These are phyloP conservation scores for Micromonas pusilla DNA, from an alignment of 139 green algal species.

Conservation along the genomic window DNA sequence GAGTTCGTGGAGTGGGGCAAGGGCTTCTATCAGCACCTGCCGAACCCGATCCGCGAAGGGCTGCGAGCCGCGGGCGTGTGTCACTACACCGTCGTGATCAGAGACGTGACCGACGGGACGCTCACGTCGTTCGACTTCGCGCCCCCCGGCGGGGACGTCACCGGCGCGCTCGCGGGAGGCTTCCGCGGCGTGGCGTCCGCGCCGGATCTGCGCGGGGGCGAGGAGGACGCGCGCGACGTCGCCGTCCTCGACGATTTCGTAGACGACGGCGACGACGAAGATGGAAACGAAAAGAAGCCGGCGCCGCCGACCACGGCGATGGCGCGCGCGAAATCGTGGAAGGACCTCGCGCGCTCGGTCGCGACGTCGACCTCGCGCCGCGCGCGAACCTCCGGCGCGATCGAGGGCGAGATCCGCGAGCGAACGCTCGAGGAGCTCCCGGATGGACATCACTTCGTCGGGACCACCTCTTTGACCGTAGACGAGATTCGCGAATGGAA, in stretches of 20 bases:
- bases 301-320: no score
- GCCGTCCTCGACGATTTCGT: no score
- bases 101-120: not conserved
- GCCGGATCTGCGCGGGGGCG: no score
- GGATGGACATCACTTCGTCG: not conserved
- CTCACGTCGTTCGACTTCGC: slow-evolving; percentile 7
- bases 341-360: not conserved
- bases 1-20: slow-evolving; percentile 8
- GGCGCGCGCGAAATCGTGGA: not conserved
- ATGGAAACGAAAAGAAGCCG: no score
- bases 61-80: not conserved
- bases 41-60: not conserved
- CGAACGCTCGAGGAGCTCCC: not conserved
- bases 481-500: slow-evolving; percentile 8
- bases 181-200: not conserved
- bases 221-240: no score
- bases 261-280: no score
- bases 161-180: not conserved
- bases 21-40: not conserved
- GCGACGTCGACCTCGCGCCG: not conserved
- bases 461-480: slow-evolving; percentile 2
- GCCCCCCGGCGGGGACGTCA: not conserved
- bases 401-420: slow-evolving; percentile 13
- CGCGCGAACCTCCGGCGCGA: not conserved
- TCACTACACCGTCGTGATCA: slow-evolving; percentile 1